Percentiles rank a stretch among this genome's conserved stretches.
Conservation (phyloP, 495 filamentous ascomycete species). For the Xylaria nigripes region DNA sequence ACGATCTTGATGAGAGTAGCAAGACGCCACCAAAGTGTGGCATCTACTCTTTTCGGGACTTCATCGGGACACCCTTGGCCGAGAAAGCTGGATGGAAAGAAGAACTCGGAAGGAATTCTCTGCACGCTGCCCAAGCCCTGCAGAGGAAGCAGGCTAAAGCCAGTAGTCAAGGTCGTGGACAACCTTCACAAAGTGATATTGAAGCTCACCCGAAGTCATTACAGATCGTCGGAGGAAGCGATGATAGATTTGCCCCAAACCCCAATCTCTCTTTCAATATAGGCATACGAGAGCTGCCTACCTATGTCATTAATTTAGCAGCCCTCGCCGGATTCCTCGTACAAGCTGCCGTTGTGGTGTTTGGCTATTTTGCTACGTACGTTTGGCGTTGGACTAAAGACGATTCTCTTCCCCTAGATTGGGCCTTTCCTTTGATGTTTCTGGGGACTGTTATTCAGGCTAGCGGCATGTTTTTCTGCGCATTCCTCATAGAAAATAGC, state of each 20-base stretch:
- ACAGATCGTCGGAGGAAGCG: constrained; percentile 14
- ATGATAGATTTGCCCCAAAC: constrained; percentile 28
- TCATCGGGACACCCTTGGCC: neutral
- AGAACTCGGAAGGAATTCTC: too few relatives aligned
- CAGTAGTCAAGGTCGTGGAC: too few relatives aligned
- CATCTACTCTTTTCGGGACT: constrained; percentile 20
- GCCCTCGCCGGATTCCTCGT: neutral
- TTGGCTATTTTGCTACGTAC: neutral
- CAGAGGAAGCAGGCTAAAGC: too few relatives aligned
- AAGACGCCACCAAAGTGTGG: constrained; percentile 18
- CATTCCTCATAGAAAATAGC: constrained; percentile 33
- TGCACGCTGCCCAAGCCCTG: too few relatives aligned
- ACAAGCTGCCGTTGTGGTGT: neutral
- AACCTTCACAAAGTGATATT: too few relatives aligned
- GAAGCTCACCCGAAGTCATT: neutral
- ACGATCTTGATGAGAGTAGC: constrained; percentile 26
- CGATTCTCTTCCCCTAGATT: neutral
- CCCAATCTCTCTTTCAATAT: constrained; percentile 44
- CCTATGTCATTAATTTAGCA: constrained; percentile 4
- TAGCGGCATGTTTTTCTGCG: constrained; percentile 36
- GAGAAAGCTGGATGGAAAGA: too few relatives aligned
- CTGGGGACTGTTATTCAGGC: constrained; percentile 30
- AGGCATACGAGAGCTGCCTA: constrained; percentile 20
- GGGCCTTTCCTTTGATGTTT: neutral
- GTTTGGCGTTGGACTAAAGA: neutral